phyloP scores from a whole-genome alignment of 306 rosid genomes.

The Begonia loranthoides region DNA sequence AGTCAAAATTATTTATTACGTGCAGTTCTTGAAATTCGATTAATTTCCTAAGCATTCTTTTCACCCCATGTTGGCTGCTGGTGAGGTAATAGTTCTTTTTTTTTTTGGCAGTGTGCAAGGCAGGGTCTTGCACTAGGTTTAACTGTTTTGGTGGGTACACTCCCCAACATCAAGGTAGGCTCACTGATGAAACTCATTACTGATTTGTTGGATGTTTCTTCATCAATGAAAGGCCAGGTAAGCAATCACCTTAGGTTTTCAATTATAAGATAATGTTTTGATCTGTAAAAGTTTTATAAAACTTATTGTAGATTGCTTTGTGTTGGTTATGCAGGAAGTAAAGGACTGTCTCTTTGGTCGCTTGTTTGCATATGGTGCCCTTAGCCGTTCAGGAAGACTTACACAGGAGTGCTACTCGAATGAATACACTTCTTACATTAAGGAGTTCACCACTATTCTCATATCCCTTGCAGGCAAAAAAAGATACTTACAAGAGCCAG shows the following conservation, averaged over 20 bases:
- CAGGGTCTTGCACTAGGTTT: conserved; percentile 89
- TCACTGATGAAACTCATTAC: conserved; percentile 65
- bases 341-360: conserved; percentile 86
- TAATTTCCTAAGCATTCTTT: not conserved
- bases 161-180: conserved; percentile 41
- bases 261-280: conserved; percentile 5
- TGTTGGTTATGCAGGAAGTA: conserved; percentile 56
- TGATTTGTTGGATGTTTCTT: conserved; percentile 67
- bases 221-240: conserved; percentile 98
- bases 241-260: conserved; percentile 5
- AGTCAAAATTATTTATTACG: not conserved
- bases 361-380: conserved; percentile 84
- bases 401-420: conserved; percentile 39
- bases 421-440: conserved; percentile 33
- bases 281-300: conserved; percentile 1
- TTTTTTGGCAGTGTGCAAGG: conserved; percentile 77
- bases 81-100: too few species aligned
- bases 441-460: conserved; percentile 46
- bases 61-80: not conserved
- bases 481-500: conserved; percentile 93
- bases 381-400: conserved; percentile 75
- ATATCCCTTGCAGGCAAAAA: conserved; percentile 63
- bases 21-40: not conserved
- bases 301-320: conserved; percentile 1
- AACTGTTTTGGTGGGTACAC: conserved; percentile 30